Evolutionary conservation across 768 basidiomycete genomes (phyloP).

Genomic region (Serendipita sp.): DNA sequence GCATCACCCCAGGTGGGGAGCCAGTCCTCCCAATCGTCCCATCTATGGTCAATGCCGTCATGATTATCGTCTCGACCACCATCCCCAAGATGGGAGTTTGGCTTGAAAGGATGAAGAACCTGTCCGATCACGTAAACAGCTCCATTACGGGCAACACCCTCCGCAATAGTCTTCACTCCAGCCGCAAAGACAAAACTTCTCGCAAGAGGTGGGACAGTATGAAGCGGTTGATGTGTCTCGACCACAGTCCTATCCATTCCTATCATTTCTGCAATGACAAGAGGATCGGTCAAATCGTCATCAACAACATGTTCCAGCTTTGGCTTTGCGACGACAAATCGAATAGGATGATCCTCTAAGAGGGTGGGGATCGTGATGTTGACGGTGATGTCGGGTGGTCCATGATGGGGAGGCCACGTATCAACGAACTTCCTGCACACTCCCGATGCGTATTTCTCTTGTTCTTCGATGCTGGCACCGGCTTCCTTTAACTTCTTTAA

Average conservation of each 20-base stretch:
- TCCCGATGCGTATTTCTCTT: too few relatives aligned
- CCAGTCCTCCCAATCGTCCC: constrained; percentile 36
- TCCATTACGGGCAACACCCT: constrained; percentile 40
- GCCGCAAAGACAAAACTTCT: constrained; percentile 28
- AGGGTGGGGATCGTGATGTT: constrained; percentile 28
- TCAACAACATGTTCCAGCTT: constrained; percentile 15
- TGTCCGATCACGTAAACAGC: constrained; percentile 34
- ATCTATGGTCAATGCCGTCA: constrained; percentile 17
- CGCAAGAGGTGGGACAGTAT: background rate
- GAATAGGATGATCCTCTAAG: constrained; percentile 28
- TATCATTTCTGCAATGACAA: background rate
- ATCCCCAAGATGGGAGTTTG: constrained; percentile 26
- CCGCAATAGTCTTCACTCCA: constrained; percentile 25
- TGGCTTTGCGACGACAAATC: constrained; percentile 29
- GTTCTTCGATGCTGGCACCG: too few relatives aligned
- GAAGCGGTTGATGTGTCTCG: background rate
- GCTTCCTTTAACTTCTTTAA: too few relatives aligned
- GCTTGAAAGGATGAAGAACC: constrained; percentile 25
- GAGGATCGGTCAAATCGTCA: too few relatives aligned
- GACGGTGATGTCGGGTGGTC: constrained; percentile 15
- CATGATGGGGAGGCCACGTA: constrained; percentile 1
- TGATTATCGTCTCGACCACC: background rate
- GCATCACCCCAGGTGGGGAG: constrained; percentile 29
- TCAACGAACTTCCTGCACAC: background rate
- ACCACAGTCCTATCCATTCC: background rate